Evolutionary conservation across 78 protist genomes (phyloP).

Genomic region (Bigelowiella natans): DNA sequence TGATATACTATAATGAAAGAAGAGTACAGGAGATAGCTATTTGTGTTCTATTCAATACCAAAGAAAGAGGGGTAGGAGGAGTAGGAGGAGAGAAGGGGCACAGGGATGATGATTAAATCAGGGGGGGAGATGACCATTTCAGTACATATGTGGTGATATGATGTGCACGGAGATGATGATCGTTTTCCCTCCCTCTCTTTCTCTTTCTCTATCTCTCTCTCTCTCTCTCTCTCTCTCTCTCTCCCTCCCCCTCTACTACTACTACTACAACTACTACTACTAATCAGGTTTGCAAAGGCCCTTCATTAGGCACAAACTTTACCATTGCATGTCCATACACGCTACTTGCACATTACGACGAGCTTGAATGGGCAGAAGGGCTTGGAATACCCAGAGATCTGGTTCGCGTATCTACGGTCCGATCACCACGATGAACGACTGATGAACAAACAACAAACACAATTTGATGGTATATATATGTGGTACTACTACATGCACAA

Average conservation of each 20-base stretch:
- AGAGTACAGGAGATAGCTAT: no score
- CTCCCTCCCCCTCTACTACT: not conserved
- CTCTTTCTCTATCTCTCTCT: not conserved
- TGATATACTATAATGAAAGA: no score
- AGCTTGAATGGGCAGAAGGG: conserved; percentile 26
- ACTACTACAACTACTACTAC: not conserved
- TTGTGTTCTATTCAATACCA: not conserved
- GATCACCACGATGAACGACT: no score
- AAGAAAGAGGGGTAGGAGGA: no score
- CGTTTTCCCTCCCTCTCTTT: not conserved
- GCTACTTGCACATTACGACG: conserved; percentile 33
- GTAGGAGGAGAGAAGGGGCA: no score
- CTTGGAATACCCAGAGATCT: conserved; percentile 8
- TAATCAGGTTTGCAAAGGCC: conserved; percentile 9
- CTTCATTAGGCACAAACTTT: conserved; percentile 39
- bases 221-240: not conserved
- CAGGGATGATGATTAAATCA: no score
- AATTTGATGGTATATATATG: no score
- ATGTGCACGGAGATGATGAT: not conserved
- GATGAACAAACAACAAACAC: no score
- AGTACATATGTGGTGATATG: not conserved
- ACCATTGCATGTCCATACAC: conserved; percentile 40
- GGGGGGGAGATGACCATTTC: not conserved
- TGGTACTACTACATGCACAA: no score
- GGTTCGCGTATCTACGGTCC: conserved; percentile 15